Base-by-base conservation (phyloP, 2,329 filamentous ascomycete species). In the Talaromyces amestolkiae region DNA sequence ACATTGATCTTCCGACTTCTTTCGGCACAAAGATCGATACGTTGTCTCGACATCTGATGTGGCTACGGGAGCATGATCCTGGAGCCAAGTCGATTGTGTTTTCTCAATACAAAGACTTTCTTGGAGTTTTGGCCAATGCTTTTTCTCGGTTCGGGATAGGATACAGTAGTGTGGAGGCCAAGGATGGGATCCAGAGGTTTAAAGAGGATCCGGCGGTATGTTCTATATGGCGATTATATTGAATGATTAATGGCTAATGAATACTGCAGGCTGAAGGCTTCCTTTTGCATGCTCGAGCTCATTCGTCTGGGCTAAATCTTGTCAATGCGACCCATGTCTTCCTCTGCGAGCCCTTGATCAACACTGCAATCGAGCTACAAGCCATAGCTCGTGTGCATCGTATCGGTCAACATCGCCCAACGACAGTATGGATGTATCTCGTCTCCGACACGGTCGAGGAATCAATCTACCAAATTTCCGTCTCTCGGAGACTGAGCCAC, bases 271-370 rank as follows among this genome's bases (percentile, higher is more conserved):
- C 90, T 6, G 92, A 97, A 75, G 93, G 91, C 70, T 94, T 99
- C 70, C 83, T 98, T 3, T 84, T 99, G 15, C 93, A 97, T 74
- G 93, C 93, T 6, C 91, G 93, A 69, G 91, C 92, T 0, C 92
- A 97, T 74, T 90, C 92, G 0, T 93, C 91, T 1, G 95, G 95
- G 0, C 83, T 99, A 35, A 98, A 96, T 68, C 85, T 99, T 0
- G 90, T 97, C 69, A 94, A 96, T 72, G 95, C 94, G 4, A 97
- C 88, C 58, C 93, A 98, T 74, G 93, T 98, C 1, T 96, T 98
- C 73, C 85, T 99, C 4, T 97, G 93, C 75, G 95, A 99, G 74
- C 95, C 95, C 2, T 82, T 98, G 3, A 87, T 98, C 70, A 97
- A 98, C 74, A 94, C 94, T 0, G 93, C 93, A 0, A 87, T 99